Evolutionary conservation across 2,329 filamentous ascomycete genomes (phyloP).

Genomic region (Aureobasidium sp.): DNA sequence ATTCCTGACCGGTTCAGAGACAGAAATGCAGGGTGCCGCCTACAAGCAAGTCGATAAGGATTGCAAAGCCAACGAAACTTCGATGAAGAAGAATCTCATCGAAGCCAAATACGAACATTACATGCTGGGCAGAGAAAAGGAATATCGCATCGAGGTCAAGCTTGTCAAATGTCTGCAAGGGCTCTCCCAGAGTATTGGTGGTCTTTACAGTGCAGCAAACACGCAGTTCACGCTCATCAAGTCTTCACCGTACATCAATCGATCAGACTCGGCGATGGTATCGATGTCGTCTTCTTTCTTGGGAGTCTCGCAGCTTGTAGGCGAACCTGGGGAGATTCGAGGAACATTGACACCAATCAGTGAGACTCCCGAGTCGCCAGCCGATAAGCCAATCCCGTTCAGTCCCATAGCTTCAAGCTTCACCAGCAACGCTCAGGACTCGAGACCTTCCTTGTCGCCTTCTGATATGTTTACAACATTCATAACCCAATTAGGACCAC

Average conservation of each 20-base stretch:
- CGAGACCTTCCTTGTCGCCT: slow-evolving; percentile 32
- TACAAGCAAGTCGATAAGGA: slow-evolving; percentile 44
- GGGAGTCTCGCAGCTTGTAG: neutral
- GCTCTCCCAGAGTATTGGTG: slow-evolving; percentile 81
- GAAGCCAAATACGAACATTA: slow-evolving; percentile 91
- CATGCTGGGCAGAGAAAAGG: slow-evolving; percentile 65
- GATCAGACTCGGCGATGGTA: neutral
- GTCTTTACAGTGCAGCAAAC: slow-evolving; percentile 77
- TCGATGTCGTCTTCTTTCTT: slow-evolving; percentile 12
- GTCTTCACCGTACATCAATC: slow-evolving; percentile 39
- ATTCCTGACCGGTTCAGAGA: slow-evolving; percentile 75
- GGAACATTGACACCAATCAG: slow-evolving; percentile 13
- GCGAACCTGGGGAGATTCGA: neutral
- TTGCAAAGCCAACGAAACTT: slow-evolving; percentile 61
- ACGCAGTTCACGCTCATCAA: slow-evolving; percentile 81
- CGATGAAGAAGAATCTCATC: slow-evolving; percentile 66
- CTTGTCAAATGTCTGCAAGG: slow-evolving; percentile 78
- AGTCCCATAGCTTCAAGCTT: neutral
- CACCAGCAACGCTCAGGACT: neutral
- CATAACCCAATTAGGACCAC: slow-evolving; percentile 79
- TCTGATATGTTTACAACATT: slow-evolving; percentile 88
- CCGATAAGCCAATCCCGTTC: neutral
- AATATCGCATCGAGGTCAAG: slow-evolving; percentile 70
- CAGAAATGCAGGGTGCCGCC: slow-evolving; percentile 63
- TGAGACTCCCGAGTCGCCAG: slow-evolving; percentile 7